A percentile compares a stretch with the other conserved stretches of the same genome.
These are phyloP conservation scores for Brassica hybrid DNA, from an alignment of 441 rosid genomes.

Conservation along the genomic window DNA sequence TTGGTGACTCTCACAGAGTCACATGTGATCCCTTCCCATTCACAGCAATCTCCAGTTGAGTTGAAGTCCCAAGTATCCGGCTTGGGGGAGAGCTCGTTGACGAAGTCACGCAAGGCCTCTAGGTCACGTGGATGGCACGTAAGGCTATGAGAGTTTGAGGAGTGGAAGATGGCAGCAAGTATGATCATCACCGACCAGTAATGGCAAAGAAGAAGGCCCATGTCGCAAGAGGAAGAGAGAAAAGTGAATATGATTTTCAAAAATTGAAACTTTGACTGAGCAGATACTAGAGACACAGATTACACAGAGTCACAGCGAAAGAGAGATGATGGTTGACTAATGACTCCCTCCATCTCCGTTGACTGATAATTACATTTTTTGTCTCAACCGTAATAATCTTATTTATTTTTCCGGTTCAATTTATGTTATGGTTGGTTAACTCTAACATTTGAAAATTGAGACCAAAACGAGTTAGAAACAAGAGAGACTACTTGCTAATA, in stretches of 20 bases:
- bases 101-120: slow-evolving; percentile 52
- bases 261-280: neutral
- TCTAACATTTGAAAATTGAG: too few species aligned
- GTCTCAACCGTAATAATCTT: too few species aligned
- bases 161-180: slow-evolving; percentile 31
- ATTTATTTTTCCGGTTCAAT: too few species aligned
- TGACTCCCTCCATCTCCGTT: too few species aligned
- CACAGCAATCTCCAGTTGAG: slow-evolving; percentile 67
- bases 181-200: slow-evolving; percentile 37
- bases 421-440: too few species aligned
- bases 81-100: slow-evolving; percentile 37
- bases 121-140: slow-evolving; percentile 59
- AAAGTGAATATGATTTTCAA: neutral
- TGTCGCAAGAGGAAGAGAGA: slow-evolving; percentile 24
- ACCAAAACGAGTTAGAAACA: too few species aligned
- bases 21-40: slow-evolving; percentile 65
- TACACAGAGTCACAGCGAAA: too few species aligned
- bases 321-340: too few species aligned
- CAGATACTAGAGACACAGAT: too few species aligned
- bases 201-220: slow-evolving; percentile 45
- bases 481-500: too few species aligned
- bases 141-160: slow-evolving; percentile 42
- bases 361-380: too few species aligned
- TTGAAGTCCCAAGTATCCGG: too few species aligned
- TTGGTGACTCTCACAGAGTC: slow-evolving; percentile 51